Evolutionary conservation across 768 basidiomycete genomes (phyloP).

Genomic region (Panellus pusillus): DNA sequence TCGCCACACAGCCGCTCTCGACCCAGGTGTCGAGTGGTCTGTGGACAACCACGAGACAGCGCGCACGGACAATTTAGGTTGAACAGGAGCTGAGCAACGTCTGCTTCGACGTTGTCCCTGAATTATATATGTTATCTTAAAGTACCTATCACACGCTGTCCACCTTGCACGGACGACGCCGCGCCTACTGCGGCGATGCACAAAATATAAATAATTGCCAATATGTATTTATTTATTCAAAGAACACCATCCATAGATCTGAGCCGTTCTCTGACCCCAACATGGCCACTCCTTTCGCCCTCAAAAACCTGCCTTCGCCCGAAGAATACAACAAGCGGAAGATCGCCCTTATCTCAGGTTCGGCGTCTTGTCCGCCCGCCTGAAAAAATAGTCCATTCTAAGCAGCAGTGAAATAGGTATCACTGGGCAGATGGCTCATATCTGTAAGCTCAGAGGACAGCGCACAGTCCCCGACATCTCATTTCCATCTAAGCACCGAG

Average conservation of each 20-base stretch:
- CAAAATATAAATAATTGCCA: too few relatives aligned
- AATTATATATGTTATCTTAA: too few relatives aligned
- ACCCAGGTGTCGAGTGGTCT: slow-evolving; percentile 84
- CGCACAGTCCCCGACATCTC: slow-evolving; percentile 1
- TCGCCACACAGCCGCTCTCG: neutral
- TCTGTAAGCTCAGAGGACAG: slow-evolving; percentile 53
- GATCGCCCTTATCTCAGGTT: slow-evolving; percentile 91
- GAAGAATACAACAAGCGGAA: slow-evolving; percentile 89
- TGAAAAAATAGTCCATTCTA: slow-evolving; percentile 13
- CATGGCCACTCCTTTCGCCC: slow-evolving; percentile 38
- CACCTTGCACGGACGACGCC: too few relatives aligned
- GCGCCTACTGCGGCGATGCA: too few relatives aligned
- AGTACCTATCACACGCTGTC: too few relatives aligned
- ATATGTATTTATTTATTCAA: too few relatives aligned
- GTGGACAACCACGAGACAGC: slow-evolving; percentile 75
- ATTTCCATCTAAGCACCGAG: slow-evolving; percentile 59
- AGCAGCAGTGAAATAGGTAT: slow-evolving; percentile 56
- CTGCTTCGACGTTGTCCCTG: too few relatives aligned
- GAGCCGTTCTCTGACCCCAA: too few relatives aligned
- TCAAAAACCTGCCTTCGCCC: slow-evolving; percentile 59
- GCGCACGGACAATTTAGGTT: slow-evolving; percentile 45
- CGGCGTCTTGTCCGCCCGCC: slow-evolving; percentile 20
- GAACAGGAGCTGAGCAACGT: neutral
- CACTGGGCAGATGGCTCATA: slow-evolving; percentile 98
- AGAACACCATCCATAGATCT: too few relatives aligned